Evolutionary conservation across 2,329 filamentous ascomycete species (phyloP), one percentile per base, ranked within the genome.

Genomic region (Venturia asperata): DNA sequence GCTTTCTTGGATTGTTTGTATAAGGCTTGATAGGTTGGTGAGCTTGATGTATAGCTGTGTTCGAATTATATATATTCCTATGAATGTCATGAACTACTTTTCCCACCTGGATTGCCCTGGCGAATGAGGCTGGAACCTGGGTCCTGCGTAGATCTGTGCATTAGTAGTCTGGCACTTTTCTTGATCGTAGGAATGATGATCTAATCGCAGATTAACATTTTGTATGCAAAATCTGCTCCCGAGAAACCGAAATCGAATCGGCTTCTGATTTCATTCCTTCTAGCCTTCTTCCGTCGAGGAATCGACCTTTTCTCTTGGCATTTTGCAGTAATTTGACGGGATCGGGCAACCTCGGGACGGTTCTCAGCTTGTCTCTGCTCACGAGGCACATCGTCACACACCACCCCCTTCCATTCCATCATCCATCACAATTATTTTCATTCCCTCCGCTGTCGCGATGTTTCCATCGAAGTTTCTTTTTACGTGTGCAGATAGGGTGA

Each of bases 1-100:
- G 93, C 92, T 0, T 99, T 97, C 77, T 81, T 97, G 73, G 92
- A 97, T 78, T 88, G 94, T 63, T 75, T 97, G 76, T 97, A 97
- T 77, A 96, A 96, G 81, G 88, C 88, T 67, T 94, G 79, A 58
- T 13, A 4, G 30, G n/a, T 43, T 17, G 13, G 24, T 24, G 49
- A 58, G 27, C 11, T 49, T 27, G 45, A 24, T 19, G n/a, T 24
- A 11, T 11, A n/a, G 45, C 17, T 41, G 45, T 21, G 10, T 21
- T 47, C n/a, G 19, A 21, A 11, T 34, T 34, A 6, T 34, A 19
- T n/a, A 21, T 24, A 9, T 5, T 9, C 7, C 9, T 24, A 19
- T 9, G 7, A 24, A 2, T 6, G 2, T 47, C n/a, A 47, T 24
- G n/a, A 21, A 6, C 45, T 24, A 19, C 19, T 21, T 34, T 55